phyloP scores from a whole-genome alignment of 2,329 filamentous ascomycete genomes.

The Cladosporium austrohemisphaericum region DNA sequence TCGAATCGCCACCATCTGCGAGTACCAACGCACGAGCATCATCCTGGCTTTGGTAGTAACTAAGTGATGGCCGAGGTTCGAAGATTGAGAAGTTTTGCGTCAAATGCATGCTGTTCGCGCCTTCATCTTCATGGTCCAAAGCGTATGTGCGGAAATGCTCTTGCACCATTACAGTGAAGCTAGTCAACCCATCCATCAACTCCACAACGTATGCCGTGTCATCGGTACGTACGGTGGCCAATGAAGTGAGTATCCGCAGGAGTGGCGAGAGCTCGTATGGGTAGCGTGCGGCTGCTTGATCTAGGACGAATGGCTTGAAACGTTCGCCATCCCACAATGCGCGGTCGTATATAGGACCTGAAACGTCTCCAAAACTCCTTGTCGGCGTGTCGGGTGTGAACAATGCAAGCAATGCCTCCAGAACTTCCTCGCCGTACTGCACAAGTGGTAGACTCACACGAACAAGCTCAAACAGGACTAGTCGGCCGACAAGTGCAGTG shows the following conservation, averaged over 20 bases:
- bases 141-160: constrained; percentile 69
- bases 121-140: constrained; percentile 79
- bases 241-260: constrained; percentile 40
- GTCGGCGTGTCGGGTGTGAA: constrained; percentile 37
- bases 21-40: constrained; percentile 5
- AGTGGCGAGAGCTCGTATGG: constrained; percentile 83
- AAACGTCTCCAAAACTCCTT: constrained; percentile 3
- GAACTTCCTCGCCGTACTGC: constrained; percentile 68
- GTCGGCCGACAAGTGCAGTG: constrained; percentile 60
- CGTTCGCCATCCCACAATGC: constrained; percentile 43
- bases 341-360: background rate
- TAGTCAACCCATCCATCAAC: constrained; percentile 66
- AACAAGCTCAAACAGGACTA: constrained; percentile 66
- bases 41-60: background rate
- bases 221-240: constrained; percentile 19
- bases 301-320: constrained; percentile 58
- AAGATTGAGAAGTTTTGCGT: constrained; percentile 63
- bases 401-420: constrained; percentile 63
- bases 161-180: constrained; percentile 75
- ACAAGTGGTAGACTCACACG: constrained; percentile 63
- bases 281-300: constrained; percentile 70
- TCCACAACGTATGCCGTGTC: constrained; percentile 44
- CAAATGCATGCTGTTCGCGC: constrained; percentile 73
- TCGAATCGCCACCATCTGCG: constrained; percentile 3
- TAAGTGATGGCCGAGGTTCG: constrained; percentile 24